phyloP scores from a whole-genome alignment of 495 filamentous ascomycete genomes.

The Cryomyces antarcticus region DNA sequence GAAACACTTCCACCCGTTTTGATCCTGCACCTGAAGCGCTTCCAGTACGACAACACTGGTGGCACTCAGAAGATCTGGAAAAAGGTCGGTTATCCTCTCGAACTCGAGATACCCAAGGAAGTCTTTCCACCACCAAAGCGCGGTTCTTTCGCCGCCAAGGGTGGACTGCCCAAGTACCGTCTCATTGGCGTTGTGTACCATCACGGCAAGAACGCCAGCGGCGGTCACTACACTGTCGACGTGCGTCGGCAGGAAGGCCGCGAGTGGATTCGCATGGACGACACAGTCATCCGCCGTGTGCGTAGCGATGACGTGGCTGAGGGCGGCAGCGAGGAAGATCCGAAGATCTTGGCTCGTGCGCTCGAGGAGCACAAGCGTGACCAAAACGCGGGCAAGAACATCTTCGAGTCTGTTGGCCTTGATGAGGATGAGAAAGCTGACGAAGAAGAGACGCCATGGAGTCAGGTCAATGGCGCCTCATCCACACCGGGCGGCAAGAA shows the following conservation, averaged over 20 bases:
- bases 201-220: constrained; percentile 85
- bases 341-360: constrained; percentile 42
- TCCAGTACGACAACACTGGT: constrained; percentile 80
- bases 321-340: constrained; percentile 60
- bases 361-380: constrained; percentile 44
- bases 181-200: constrained; percentile 91
- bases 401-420: constrained; percentile 49
- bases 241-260: constrained; percentile 79
- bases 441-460: constrained; percentile 56
- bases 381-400: constrained; percentile 30
- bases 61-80: constrained; percentile 98
- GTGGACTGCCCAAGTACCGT: constrained; percentile 56
- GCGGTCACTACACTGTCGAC: constrained; percentile 93
- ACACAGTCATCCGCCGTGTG: constrained; percentile 74
- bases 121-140: constrained; percentile 65
- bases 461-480: constrained; percentile 48
- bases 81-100: constrained; percentile 83
- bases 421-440: constrained; percentile 33
- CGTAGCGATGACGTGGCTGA: constrained; percentile 81
- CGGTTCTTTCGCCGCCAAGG: constrained; percentile 36
- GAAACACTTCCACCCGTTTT: constrained; percentile 83
- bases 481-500: constrained; percentile 39
- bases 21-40: constrained; percentile 89
- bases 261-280: constrained; percentile 91
- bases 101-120: constrained; percentile 83